phyloP scores from a whole-genome alignment of 1,139 yeast genomes.

The Yamadazyma jaroonii region DNA sequence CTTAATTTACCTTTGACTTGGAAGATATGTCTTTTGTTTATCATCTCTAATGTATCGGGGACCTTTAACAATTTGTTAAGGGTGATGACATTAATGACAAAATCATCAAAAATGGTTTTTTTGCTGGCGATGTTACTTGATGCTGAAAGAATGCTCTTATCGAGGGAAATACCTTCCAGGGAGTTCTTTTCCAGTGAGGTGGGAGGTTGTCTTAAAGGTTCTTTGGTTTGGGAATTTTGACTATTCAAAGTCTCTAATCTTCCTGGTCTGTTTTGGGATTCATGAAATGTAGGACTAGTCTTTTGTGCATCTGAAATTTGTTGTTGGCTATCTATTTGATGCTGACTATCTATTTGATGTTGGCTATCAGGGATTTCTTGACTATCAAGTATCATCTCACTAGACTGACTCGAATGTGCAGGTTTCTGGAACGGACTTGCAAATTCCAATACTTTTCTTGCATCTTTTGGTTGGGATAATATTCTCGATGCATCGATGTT shows the following conservation, averaged over 20 bases:
- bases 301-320: not conserved
- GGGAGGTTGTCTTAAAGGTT: no score
- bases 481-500: no score
- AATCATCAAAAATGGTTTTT: slow-evolving; percentile 9
- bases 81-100: slow-evolving; percentile 15
- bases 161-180: no score
- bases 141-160: no score
- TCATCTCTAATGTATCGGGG: slow-evolving; percentile 14
- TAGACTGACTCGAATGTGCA: not conserved
- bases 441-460: not conserved
- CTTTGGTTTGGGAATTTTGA: no score
- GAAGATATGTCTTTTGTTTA: slow-evolving; percentile 15
- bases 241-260: no score
- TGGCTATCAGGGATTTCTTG: not conserved
- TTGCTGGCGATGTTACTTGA: no score
- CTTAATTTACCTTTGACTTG: slow-evolving; percentile 19
- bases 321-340: not conserved
- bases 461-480: not conserved
- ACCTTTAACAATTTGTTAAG: slow-evolving; percentile 10
- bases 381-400: not conserved
- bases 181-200: no score
- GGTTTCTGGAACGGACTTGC: not conserved
- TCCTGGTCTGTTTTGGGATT: no score
- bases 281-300: no score
- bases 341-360: not conserved